These are phyloP conservation scores for Eucalyptus dawsonii DNA, from an alignment of 345 rosid species.

Conservation along the genomic window DNA sequence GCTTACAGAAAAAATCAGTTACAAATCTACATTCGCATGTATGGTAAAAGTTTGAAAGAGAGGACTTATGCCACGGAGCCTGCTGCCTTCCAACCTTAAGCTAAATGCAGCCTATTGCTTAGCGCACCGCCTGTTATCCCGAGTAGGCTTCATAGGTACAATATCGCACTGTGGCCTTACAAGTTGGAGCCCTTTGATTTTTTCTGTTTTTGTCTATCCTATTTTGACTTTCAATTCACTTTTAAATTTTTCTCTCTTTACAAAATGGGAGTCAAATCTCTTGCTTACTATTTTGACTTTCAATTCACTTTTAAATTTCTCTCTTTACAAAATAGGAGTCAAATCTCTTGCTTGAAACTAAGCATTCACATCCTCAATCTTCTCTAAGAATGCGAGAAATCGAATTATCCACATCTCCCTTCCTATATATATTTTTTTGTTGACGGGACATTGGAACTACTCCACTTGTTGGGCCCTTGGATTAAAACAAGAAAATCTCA, in stretches of 20 bases:
- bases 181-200: neutral
- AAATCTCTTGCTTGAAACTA: too few species aligned
- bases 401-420: fast-evolving
- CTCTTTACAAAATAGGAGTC: too few species aligned
- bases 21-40: neutral
- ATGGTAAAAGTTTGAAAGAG: neutral
- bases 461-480: neutral
- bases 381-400: fast-evolving
- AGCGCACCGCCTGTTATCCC: neutral
- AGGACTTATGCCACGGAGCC: neutral
- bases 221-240: too few species aligned
- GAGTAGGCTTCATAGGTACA: neutral
- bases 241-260: fast-evolving
- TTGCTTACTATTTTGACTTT: too few species aligned
- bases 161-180: neutral
- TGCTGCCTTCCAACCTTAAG: neutral
- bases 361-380: fast-evolving
- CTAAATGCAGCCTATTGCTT: neutral
- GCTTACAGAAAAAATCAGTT: neutral
- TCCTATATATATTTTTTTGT: too few species aligned
- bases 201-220: fast-evolving
- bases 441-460: too few species aligned
- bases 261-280: too few species aligned
- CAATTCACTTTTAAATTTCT: fast-evolving
- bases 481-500: neutral